Conservation (phyloP, 306 rosid genomes). For the Dryas drummondii region DNA sequence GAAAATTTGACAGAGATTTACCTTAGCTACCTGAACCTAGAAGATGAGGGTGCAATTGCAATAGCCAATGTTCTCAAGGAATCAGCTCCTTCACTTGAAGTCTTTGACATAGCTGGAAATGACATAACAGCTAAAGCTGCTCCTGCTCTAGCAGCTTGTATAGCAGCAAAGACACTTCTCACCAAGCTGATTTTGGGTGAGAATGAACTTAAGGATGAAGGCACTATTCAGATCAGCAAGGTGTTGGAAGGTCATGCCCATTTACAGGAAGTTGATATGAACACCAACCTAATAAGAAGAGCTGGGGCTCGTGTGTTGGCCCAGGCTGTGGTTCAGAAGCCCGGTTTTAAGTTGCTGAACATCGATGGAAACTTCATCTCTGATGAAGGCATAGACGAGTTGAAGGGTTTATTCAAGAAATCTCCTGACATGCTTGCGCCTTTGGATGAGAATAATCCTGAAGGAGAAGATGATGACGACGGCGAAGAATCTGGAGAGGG, state of each 20-base stretch:
- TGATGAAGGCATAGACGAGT: constrained; percentile 73
- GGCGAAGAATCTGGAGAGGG: constrained; percentile 46
- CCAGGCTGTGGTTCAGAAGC: constrained; percentile 58
- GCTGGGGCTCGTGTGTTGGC: constrained; percentile 83
- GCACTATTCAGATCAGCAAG: constrained; percentile 62
- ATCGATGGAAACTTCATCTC: constrained; percentile 80
- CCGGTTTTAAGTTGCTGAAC: constrained; percentile 62
- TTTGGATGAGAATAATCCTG: constrained; percentile 87
- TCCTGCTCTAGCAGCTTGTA: constrained; percentile 59
- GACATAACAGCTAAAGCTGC: constrained; percentile 76
- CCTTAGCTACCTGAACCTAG: constrained; percentile 83
- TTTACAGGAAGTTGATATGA: constrained; percentile 78
- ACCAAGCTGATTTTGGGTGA: constrained; percentile 70
- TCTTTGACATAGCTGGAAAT: constrained; percentile 87
- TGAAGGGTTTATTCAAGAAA: constrained; percentile 58
- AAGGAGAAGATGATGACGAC: constrained; percentile 58
- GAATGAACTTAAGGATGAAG: constrained; percentile 91
- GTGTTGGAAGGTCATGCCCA: constrained; percentile 56
- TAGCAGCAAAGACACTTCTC: constrained; percentile 54
- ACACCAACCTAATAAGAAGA: constrained; percentile 56
- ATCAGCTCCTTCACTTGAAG: constrained; percentile 74
- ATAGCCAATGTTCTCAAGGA: constrained; percentile 63
- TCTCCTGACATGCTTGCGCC: constrained; percentile 59
- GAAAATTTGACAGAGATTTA: constrained; percentile 64
- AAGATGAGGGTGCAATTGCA: constrained; percentile 74